phyloP scores from a whole-genome alignment of 345 rosid species.

The Dipteronia sinensis region DNA sequence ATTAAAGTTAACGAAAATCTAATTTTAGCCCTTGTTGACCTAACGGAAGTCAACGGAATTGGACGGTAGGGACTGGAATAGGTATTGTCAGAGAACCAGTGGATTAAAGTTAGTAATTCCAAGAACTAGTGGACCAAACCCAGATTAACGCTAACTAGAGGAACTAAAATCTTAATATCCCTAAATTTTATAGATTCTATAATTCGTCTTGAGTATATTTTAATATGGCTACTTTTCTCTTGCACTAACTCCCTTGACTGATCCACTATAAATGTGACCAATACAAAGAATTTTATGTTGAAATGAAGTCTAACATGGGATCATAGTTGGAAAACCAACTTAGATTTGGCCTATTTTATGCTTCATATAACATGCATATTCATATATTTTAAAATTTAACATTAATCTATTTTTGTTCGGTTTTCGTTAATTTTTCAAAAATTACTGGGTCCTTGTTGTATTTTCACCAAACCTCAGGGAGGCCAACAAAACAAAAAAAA shows the following conservation, averaged over 20 bases:
- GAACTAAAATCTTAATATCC: too few species aligned
- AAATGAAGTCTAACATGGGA: background rate
- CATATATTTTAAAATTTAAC: background rate
- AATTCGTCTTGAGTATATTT: background rate
- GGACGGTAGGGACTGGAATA: too few species aligned
- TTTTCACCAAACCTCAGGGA: background rate
- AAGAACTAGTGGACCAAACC: too few species aligned
- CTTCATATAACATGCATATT: background rate
- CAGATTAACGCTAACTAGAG: too few species aligned
- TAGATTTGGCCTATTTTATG: background rate
- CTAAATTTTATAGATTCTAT: too few species aligned
- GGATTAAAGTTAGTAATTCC: too few species aligned
- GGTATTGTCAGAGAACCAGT: too few species aligned
- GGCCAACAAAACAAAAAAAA: background rate
- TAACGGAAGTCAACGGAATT: too few species aligned
- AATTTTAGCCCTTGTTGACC: too few species aligned
- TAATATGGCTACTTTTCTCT: background rate
- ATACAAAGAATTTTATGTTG: background rate
- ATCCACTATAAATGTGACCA: background rate
- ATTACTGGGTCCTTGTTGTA: background rate
- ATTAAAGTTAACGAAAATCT: too few species aligned
- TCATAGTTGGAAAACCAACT: background rate
- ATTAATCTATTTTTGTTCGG: background rate
- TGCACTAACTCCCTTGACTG: background rate
- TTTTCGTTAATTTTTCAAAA: background rate